Evolutionary conservation across 1,284 basidiomycete species (phyloP), one percentile per base, ranked within the genome.

Genomic region (Thecaphora thlaspeos): DNA sequence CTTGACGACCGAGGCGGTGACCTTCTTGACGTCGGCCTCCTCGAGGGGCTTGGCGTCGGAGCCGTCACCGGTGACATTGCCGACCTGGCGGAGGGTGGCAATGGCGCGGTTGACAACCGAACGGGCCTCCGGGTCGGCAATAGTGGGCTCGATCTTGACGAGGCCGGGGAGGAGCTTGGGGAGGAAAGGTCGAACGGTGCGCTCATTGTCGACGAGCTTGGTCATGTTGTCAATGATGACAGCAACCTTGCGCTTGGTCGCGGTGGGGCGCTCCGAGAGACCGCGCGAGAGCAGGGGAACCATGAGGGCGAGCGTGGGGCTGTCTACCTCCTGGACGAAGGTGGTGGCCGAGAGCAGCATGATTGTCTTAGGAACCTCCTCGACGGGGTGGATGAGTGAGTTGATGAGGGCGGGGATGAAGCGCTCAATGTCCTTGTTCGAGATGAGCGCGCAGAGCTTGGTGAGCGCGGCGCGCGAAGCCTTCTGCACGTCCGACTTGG

Each of bases 311-410:
- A 99, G 88, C 68, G 95, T 98, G 61, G 95, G 87, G 62, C 94
- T 93, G 80, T 98, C 95, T 82, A 99, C 95, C 84, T 98, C 95
- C 62, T 93, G 91, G 87, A 99, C 95, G 87, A 98, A 98, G 80
- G 95, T 98, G 81, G 95, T 98, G 58, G 95, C 88, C 80, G 93
- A 93, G 81, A 98, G 91, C 81, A 96, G 88, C 78, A 85, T 85
- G 77, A 98, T 91, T 75, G 92, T 96, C 79, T 88, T 90, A 76
- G 93, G 89, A 65, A 97, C 94, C 86, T 98, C 92, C 84, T 98
- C 94, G 73, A 96, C 91, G 76, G 95, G 95, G 85, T 98, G 92
- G 83, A 96, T 93, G 77, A 98, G 84, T 80, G 91, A 89, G 81
- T 94, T 90, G 82, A 95, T 93, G 77, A 95, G 86, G 78, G 92